phyloP scores from a whole-genome alignment of 140 eudicot genomes.

The Flaveria floridana region DNA sequence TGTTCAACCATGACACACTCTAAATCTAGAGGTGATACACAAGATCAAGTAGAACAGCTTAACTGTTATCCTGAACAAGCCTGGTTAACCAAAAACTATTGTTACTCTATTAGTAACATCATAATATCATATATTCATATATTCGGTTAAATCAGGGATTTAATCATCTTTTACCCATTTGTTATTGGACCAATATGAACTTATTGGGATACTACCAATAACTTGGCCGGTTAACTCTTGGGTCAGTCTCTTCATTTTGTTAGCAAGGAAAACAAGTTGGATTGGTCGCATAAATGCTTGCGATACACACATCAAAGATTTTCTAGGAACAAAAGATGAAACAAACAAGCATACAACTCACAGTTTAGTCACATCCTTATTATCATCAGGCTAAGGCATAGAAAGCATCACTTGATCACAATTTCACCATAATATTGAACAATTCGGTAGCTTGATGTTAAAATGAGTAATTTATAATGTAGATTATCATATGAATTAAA shows the following conservation, averaged over 20 bases:
- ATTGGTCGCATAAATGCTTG: neutral
- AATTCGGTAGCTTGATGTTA: neutral
- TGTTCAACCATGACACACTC: neutral
- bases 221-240: neutral
- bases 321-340: conserved; percentile 1
- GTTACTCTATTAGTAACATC: neutral
- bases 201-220: neutral
- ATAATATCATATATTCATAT: neutral
- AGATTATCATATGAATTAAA: neutral
- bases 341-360: conserved; percentile 3
- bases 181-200: neutral
- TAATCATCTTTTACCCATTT: neutral
- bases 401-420: neutral
- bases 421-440: neutral
- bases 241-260: neutral
- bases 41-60: neutral
- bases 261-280: neutral
- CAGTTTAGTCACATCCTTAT: neutral
- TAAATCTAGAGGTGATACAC: conserved; percentile 3
- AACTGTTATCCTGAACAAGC: neutral
- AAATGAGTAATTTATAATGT: neutral
- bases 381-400: neutral
- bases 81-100: neutral
- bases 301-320: neutral
- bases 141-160: neutral